Conservation (phyloP, 2,329 filamentous ascomycete species). For the Monosporascus sp. region DNA sequence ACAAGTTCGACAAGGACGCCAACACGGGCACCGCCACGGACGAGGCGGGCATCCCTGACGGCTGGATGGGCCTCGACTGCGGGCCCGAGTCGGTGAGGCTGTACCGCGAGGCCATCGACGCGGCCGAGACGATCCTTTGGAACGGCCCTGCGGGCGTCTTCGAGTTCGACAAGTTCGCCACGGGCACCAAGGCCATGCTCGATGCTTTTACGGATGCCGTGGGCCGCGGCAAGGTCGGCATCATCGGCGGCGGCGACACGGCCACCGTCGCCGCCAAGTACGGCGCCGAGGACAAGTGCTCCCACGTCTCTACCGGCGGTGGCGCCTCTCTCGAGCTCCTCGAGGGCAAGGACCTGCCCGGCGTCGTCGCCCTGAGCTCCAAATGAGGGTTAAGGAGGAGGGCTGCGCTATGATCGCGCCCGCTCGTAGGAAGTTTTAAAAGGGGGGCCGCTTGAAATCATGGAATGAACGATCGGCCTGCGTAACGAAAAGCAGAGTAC, state of each 20-base stretch:
- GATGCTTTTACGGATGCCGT: slow-evolving; percentile 81
- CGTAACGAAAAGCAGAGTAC: no score
- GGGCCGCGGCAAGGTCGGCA: slow-evolving; percentile 85
- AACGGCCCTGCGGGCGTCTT: slow-evolving; percentile 98
- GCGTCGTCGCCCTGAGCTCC: slow-evolving; percentile 84
- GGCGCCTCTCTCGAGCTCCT: slow-evolving; percentile 93
- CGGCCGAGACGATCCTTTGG: slow-evolving; percentile 96
- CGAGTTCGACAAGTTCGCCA: slow-evolving; percentile 91
- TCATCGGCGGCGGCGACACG: slow-evolving; percentile 97
- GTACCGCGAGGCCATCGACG: slow-evolving; percentile 80
- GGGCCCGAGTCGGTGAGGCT: slow-evolving; percentile 83
- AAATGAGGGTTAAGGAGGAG: slow-evolving; percentile 42
- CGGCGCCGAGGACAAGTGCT: slow-evolving; percentile 91
- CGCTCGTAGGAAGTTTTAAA: no score
- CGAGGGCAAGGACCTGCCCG: slow-evolving; percentile 95
- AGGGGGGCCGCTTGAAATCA: no score
- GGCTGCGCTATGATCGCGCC: no score
- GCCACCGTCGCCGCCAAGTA: slow-evolving; percentile 98
- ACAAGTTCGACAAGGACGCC: slow-evolving; percentile 89
- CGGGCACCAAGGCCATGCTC: slow-evolving; percentile 86
- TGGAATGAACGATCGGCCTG: no score
- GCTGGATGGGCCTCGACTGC: slow-evolving; percentile 97
- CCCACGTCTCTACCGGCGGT: slow-evolving; percentile 95
- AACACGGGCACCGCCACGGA: slow-evolving; percentile 78
- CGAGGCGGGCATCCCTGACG: slow-evolving; percentile 84